These are phyloP conservation scores for Paramyrothecium roridum DNA, from an alignment of 2,329 filamentous ascomycete genomes.

Conservation along the genomic window DNA sequence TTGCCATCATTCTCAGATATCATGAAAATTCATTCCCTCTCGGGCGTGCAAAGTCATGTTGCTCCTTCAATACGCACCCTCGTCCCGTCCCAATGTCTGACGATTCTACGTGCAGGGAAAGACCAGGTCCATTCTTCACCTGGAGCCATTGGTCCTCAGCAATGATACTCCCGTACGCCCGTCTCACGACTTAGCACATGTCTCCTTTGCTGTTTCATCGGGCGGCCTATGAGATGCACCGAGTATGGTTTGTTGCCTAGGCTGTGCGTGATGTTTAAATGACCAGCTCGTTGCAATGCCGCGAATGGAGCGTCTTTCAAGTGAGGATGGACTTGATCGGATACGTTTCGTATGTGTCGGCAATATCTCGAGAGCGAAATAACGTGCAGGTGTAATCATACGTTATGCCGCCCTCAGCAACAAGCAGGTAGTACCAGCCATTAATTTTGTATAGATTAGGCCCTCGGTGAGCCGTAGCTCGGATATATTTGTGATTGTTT, in stretches of 20 bases:
- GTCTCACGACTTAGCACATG: conserved; percentile 55
- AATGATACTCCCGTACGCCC: conserved; percentile 56
- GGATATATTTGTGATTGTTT: too few relatives aligned
- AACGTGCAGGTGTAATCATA: conserved; percentile 61
- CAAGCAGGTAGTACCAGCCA: conserved; percentile 58
- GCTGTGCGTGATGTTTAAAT: conserved; percentile 52
- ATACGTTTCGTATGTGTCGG: conserved; percentile 61
- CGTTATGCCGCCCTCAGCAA: conserved; percentile 58
- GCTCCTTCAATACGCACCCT: conserved; percentile 46
- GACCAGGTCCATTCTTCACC: conserved; percentile 54
- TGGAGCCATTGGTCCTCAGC: conserved; percentile 62
- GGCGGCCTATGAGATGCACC: conserved; percentile 50
- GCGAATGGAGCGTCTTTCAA: conserved; percentile 46
- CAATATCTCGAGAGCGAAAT: conserved; percentile 46
- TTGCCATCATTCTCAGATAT: conserved; percentile 26
- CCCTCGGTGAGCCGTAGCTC: conserved; percentile 19
- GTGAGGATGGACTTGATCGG: conserved; percentile 54
- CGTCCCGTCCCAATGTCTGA: conserved; percentile 43
- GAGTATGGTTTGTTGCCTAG: conserved; percentile 50
- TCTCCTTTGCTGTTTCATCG: conserved; percentile 46
- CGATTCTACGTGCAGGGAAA: conserved; percentile 49
- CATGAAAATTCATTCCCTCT: conserved; percentile 49
- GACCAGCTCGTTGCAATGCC: conserved; percentile 49
- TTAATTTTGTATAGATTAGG: conserved; percentile 57
- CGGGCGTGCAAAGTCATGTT: conserved; percentile 55